Percentiles rank a stretch among this genome's conserved stretches.
Conservation (phyloP, 805 yeast species). For the Zygosaccharomyces kombuchaensis region DNA sequence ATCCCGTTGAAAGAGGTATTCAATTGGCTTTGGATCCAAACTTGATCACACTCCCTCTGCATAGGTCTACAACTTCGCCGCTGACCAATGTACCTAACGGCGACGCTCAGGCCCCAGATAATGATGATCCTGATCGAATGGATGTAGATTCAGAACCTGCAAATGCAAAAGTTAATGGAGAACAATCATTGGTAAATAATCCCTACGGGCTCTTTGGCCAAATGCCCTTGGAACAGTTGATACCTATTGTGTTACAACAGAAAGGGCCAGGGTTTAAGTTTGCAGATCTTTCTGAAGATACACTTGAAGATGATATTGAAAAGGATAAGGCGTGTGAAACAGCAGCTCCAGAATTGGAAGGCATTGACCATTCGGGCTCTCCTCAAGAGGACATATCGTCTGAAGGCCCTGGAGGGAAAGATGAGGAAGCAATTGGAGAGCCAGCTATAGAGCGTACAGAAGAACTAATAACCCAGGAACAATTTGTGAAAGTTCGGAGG, state of each 20-base stretch:
- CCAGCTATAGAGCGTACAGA: constrained; percentile 4
- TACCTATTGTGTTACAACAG: constrained; percentile 55
- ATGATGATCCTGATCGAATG: constrained; percentile 6
- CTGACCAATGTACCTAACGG: constrained; percentile 5
- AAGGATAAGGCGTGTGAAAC: constrained; percentile 4
- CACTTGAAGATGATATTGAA: constrained; percentile 43
- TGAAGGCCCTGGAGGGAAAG: constrained; percentile 3
- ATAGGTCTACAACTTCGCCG: constrained; percentile 11
- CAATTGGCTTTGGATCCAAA: constrained; percentile 35
- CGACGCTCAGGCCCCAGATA: constrained; percentile 7
- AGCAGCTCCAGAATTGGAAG: constrained; percentile 13
- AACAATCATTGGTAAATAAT: constrained; percentile 23
- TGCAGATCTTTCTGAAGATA: constrained; percentile 51
- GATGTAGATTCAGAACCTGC: constrained; percentile 3
- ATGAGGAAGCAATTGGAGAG: constrained; percentile 13
- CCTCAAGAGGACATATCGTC: constrained; percentile 8
- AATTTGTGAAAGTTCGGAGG: constrained; percentile 47
- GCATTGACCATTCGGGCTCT: constrained; percentile 7
- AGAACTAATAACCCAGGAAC: constrained; percentile 28
- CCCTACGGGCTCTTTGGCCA: constrained; percentile 33
- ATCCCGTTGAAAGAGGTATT: constrained; percentile 19
- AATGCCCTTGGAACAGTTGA: constrained; percentile 48
- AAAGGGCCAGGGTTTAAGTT: constrained; percentile 46
- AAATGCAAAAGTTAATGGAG: constrained; percentile 1
- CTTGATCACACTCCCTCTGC: constrained; percentile 23